Base-by-base conservation (phyloP, 1,284 basidiomycete genomes). In the Agroathelia rolfsii region DNA sequence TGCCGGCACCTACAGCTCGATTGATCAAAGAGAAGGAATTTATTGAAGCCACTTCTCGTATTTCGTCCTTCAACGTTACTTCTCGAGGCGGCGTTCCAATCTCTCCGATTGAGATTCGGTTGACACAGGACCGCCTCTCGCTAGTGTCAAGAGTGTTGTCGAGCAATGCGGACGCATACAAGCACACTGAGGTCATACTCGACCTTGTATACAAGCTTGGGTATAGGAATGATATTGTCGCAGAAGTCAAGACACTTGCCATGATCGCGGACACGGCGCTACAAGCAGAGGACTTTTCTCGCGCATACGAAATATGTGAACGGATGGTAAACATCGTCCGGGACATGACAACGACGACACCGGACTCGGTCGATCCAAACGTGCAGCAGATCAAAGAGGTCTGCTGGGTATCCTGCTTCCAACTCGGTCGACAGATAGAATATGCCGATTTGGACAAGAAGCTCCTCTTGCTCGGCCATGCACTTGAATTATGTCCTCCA, bases 31-130 rank as follows among this genome's bases (percentile, higher is more conserved):
- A 95, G 52, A 81, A 79, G 37, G 82, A 89, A 41, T 95, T 95
- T 54, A 94, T 96, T 41, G 89, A 95, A 61, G 92, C 92, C 2
- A 96, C 93, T 0, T 81, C 82, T 35, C 71, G 85, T 20, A 72
- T 96, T 32, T 77, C 76, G 24, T 82, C 87, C 15, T 87, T 83
- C 66, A 83, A 87, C 41, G 65, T 92, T 35, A 67, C 66, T 47
- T 80, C 85, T 9, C 69, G 72, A 13, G 72, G 74, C 5, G 82
- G 84, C 21, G 73, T 82, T 23, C 69, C 77, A 2, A 77, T 95
- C 33, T 74, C 87, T 4, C 92, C 92, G 0, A 74, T 93, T 39
- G 88, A 95, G 55, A 89, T 96, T 40, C 78, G 90, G 6, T 67
- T 93, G 23, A 85, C 84, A 17, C 81, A 83, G 42, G 83, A 94